These are phyloP conservation scores for Phytophthora meadii DNA, from an alignment of 352 stramenopile species.

Conservation along the genomic window DNA sequence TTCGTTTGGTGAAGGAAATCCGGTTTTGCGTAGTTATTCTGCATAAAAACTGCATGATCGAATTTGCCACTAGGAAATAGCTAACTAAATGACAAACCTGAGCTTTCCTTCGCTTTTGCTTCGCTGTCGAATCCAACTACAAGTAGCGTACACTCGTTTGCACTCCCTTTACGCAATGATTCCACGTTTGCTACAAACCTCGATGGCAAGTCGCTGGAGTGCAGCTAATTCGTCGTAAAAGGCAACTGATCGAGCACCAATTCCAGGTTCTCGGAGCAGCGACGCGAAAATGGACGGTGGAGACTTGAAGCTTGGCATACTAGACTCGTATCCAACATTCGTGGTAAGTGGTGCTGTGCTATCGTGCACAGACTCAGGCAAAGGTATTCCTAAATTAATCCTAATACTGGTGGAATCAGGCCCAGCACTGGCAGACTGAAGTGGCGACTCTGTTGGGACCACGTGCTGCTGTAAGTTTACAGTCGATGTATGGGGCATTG, in stretches of 20 bases:
- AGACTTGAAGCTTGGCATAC: conserved; percentile 38
- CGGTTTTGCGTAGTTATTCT: conserved; percentile 45
- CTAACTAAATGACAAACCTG: conserved; percentile 16
- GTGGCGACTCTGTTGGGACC: not conserved
- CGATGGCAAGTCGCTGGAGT: conserved; percentile 44
- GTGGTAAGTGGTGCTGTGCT: not conserved
- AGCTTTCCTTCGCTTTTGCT: conserved; percentile 11
- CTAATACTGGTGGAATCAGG: not conserved
- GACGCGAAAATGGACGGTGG: conserved; percentile 61
- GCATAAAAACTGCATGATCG: not conserved
- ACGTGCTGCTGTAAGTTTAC: conserved; percentile 9
- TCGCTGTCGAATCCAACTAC: conserved; percentile 22
- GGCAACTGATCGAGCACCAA: conserved; percentile 25
- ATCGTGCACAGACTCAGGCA: not conserved
- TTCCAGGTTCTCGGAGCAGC: conserved; percentile 46
- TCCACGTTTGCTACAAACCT: conserved; percentile 32
- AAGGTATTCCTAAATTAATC: not conserved
- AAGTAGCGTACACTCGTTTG: not conserved
- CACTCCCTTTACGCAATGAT: not conserved
- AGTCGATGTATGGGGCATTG: not conserved
- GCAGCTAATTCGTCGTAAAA: conserved; percentile 53
- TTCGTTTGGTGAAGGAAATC: conserved; percentile 37
- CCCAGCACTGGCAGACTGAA: conserved; percentile 1
- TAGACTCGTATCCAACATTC: not conserved
- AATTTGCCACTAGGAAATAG: too few relatives aligned